Percentiles rank a stretch among this genome's conserved stretches.
These are phyloP conservation scores for Quercus dentata DNA, from an alignment of 306 rosid genomes.

Conservation along the genomic window DNA sequence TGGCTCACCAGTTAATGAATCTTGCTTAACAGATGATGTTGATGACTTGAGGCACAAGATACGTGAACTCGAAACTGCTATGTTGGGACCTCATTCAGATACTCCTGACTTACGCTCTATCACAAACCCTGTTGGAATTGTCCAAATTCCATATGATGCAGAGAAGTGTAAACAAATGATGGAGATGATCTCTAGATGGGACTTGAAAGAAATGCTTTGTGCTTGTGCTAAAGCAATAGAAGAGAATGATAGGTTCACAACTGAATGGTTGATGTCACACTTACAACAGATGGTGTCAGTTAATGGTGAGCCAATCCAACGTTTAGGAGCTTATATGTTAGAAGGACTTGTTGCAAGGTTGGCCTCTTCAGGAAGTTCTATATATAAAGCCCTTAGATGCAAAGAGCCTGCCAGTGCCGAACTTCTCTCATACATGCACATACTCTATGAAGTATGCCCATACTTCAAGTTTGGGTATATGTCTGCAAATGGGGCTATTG, in stretches of 20 bases:
- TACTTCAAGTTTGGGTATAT: constrained; percentile 83
- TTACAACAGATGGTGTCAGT: constrained; percentile 72
- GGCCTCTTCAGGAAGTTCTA: constrained; percentile 80
- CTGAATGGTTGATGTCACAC: constrained; percentile 65
- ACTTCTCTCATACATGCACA: constrained; percentile 75
- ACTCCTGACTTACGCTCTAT: constrained; percentile 25
- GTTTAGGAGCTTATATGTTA: constrained; percentile 81
- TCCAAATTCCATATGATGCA: constrained; percentile 33
- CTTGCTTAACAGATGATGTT: constrained; percentile 46
- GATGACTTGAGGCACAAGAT: constrained; percentile 75
- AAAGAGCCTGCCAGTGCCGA: constrained; percentile 72
- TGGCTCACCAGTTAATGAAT: constrained; percentile 51
- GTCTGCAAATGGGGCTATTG: constrained; percentile 95
- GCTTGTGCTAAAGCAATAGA: constrained; percentile 72
- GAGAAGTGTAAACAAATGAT: constrained; percentile 52
- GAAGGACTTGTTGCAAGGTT: constrained; percentile 87
- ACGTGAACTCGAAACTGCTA: constrained; percentile 71
- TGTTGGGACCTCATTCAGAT: constrained; percentile 75
- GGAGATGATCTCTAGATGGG: constrained; percentile 58
- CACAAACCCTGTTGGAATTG: constrained; percentile 21
- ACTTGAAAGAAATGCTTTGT: constrained; percentile 69
- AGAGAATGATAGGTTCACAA: constrained; percentile 47
- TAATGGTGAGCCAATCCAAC: constrained; percentile 73
- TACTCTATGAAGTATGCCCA: constrained; percentile 78
- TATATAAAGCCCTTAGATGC: constrained; percentile 72